Base-by-base conservation (phyloP, 371 early-diverging fungal genomes). In the Mycotypha africana region DNA sequence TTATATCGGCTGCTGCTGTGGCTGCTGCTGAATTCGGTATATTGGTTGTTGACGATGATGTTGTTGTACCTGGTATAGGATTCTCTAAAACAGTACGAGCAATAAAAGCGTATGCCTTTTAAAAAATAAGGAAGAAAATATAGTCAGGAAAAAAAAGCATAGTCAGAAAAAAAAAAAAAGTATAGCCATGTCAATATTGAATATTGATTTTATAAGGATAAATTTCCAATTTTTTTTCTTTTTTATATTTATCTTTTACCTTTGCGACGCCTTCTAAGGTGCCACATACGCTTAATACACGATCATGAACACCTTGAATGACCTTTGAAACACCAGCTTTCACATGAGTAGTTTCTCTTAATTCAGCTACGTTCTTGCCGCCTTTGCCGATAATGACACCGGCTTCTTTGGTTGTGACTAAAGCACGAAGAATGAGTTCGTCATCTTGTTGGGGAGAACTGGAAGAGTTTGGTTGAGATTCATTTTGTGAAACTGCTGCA, bases 351-450 rank as follows among this genome's bases (percentile, higher is more conserved):
- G 68, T 53, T 33, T 89, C 86, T 51, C 93, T 75, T 52, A 94
- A 76, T 43, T 89, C 87, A 39, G 84, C 82, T 1, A 95, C 85
- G 68, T 89, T 88, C 49, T 78, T 81, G 26, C 97, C 97, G 37
- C 73, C 72, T 73, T 89, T 90, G 39, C 97, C 97, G 54, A 96
- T 96, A 48, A 96, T 85, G 33, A 93, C 84, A 53, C 88, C 94
- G 22, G 97, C 95, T 60, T 95, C 96, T 65, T 89, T 90, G 58
- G 92, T 86, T 21, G 87, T 77, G 16, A 93, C 86, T 14, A 93
- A 72, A n/a, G 90, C 85, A 38, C 93, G 86, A 53, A 93, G 72
- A 19, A 85, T 85, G 38, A 91, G 68, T 36, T 62, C 58, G 37
- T 49, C 70, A 26, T 45, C 45, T 34, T 43, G 26, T 22, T 39